phyloP scores from a whole-genome alignment of 805 yeast species.

The Wickerhamiella qilinensis region DNA sequence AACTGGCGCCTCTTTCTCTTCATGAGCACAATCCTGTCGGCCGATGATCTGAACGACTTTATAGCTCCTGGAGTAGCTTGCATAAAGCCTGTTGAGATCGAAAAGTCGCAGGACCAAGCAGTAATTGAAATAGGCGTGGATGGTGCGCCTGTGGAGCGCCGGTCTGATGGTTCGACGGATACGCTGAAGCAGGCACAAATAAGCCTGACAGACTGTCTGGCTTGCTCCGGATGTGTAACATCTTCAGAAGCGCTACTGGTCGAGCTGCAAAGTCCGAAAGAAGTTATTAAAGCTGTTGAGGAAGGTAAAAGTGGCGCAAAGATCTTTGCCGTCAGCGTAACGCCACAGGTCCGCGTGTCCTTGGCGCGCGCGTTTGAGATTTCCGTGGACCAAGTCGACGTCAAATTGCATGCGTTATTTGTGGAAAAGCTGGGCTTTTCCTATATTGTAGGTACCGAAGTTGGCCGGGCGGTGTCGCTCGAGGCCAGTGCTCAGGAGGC shows the following conservation, averaged over 20 bases:
- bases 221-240: conserved; percentile 94
- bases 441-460: conserved; percentile 68
- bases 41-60: conserved; percentile 89
- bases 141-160: conserved; percentile 55
- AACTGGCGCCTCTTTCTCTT: too few relatives aligned
- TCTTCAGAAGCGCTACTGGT: conserved; percentile 92
- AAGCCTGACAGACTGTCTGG: conserved; percentile 80
- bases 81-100: conserved; percentile 60
- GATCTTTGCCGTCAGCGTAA: conserved; percentile 55
- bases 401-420: conserved; percentile 41
- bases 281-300: conserved; percentile 45
- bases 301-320: conserved; percentile 18
- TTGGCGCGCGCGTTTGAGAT: conserved; percentile 51
- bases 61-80: conserved; percentile 92
- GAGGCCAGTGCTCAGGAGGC: conserved; percentile 31
- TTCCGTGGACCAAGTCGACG: conserved; percentile 41
- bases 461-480: conserved; percentile 59
- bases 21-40: conserved; percentile 81
- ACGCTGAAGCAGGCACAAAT: conserved; percentile 65
- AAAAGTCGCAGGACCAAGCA: conserved; percentile 20
- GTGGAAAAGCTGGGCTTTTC: conserved; percentile 45
- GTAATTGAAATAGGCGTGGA: conserved; percentile 44
- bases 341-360: conserved; percentile 78
- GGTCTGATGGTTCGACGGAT: conserved; percentile 26
- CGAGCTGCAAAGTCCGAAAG: conserved; percentile 77